A percentile compares a stretch with the other conserved stretches of the same genome.
Evolutionary conservation across 1,139 yeast genomes (phyloP).

Genomic region (Nematodospora anomalae): DNA sequence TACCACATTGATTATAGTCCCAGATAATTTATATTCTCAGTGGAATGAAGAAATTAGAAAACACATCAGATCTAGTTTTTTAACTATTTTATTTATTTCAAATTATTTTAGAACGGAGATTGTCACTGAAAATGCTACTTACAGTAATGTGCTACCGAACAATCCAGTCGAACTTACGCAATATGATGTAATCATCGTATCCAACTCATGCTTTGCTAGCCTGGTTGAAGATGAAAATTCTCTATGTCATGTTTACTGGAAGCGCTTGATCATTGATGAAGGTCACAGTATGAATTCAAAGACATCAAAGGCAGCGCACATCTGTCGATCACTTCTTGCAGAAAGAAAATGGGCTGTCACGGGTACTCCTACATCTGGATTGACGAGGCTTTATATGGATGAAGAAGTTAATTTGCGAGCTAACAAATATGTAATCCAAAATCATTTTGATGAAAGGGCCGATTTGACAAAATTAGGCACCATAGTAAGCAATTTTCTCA

Average conservation of each 20-base stretch:
- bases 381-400: slow-evolving; percentile 58
- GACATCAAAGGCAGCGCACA: slow-evolving; percentile 47
- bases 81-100: slow-evolving; percentile 38
- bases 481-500: slow-evolving; percentile 52
- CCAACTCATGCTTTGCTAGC: slow-evolving; percentile 45
- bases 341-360: slow-evolving; percentile 75
- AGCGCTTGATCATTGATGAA: slow-evolving; percentile 69
- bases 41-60: slow-evolving; percentile 62
- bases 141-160: slow-evolving; percentile 25
- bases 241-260: slow-evolving; percentile 56
- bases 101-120: slow-evolving; percentile 27
- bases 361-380: slow-evolving; percentile 74
- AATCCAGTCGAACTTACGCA: slow-evolving; percentile 34
- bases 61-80: slow-evolving; percentile 43
- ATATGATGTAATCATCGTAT: slow-evolving; percentile 54
- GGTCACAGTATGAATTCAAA: slow-evolving; percentile 64
- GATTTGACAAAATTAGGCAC: slow-evolving; percentile 57
- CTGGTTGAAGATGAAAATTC: slow-evolving; percentile 31
- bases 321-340: slow-evolving; percentile 49
- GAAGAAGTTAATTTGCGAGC: slow-evolving; percentile 35
- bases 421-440: slow-evolving; percentile 41
- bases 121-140: slow-evolving; percentile 17
- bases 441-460: slow-evolving; percentile 38
- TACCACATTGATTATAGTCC: slow-evolving; percentile 61
- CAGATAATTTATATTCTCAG: slow-evolving; percentile 66